phyloP scores from a whole-genome alignment of 257 asterid genomes.

The Ehretia macrophylla region DNA sequence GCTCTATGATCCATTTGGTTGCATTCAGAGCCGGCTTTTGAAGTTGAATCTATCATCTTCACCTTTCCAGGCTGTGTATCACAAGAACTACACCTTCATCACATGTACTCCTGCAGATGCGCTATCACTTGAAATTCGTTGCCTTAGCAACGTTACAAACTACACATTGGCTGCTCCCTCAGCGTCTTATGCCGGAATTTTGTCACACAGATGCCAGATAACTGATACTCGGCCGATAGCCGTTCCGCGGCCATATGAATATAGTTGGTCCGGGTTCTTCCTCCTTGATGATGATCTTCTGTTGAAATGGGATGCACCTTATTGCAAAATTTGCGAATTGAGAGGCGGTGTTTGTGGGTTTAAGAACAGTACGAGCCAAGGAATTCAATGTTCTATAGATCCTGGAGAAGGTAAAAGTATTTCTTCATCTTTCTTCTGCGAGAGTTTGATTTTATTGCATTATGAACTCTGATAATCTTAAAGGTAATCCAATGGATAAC shows the following conservation, averaged over 20 bases:
- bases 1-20: conserved; percentile 45
- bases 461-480: background rate
- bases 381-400: conserved; percentile 18
- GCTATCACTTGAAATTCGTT: conserved; percentile 26
- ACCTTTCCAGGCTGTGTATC: conserved; percentile 36
- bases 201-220: conserved; percentile 32
- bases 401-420: conserved; percentile 25
- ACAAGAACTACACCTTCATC: conserved; percentile 47
- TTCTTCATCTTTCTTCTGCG: no score
- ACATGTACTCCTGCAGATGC: conserved; percentile 46
- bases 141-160: conserved; percentile 55
- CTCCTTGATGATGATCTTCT: conserved; percentile 23
- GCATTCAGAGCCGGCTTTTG: conserved; percentile 54
- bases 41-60: conserved; percentile 46
- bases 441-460: no score
- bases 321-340: conserved; percentile 31
- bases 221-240: conserved; percentile 33
- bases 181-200: conserved; percentile 5
- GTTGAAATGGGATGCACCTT: conserved; percentile 38
- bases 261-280: conserved; percentile 9
- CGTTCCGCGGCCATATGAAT: conserved; percentile 27
- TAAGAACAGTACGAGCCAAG: conserved; percentile 10
- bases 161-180: conserved; percentile 44
- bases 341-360: conserved; percentile 22
- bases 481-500: background rate